Conservation (phyloP, 257 asterid species). For the Solanum chaucha region DNA sequence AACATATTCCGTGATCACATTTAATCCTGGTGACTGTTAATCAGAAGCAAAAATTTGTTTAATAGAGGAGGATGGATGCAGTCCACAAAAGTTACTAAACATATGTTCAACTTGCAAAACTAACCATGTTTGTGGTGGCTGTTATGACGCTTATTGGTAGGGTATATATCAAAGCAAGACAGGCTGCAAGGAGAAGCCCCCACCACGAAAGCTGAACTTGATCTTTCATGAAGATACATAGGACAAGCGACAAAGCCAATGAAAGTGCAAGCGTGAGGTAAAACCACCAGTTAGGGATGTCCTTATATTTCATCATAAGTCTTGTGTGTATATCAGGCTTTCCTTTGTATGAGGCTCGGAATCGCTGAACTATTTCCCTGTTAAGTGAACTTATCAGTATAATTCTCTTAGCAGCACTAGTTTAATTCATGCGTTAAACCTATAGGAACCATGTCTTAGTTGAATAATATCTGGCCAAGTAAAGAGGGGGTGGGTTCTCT, state of each 20-base stretch:
- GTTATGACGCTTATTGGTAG: conserved; percentile 64
- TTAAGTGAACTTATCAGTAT: not conserved
- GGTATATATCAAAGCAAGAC: conserved; percentile 39
- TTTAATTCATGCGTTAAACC: not conserved
- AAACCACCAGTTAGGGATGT: conserved; percentile 81
- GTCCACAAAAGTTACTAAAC: not conserved
- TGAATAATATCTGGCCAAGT: not conserved
- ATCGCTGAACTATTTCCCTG: conserved; percentile 40
- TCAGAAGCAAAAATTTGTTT: not conserved
- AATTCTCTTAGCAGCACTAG: not conserved
- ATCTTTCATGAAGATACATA: conserved; percentile 47
- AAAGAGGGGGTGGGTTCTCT: not conserved
- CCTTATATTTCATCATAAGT: conserved; percentile 53
- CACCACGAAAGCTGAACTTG: conserved; percentile 82
- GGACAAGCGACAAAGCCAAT: conserved; percentile 29
- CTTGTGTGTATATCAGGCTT: conserved; percentile 60
- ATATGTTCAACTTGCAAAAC: not conserved
- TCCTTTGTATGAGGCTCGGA: conserved; percentile 20
- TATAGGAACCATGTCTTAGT: not conserved
- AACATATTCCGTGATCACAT: conserved; percentile 55
- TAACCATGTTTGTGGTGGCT: conserved; percentile 77
- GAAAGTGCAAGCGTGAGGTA: conserved; percentile 21
- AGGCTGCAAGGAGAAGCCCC: conserved; percentile 48
- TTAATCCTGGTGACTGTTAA: conserved; percentile 54
- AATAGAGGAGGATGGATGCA: not conserved